Evolutionary conservation across 352 stramenopile species (phyloP), one percentile per base, ranked within the genome.

Genomic region (Phytophthora capsici): DNA sequence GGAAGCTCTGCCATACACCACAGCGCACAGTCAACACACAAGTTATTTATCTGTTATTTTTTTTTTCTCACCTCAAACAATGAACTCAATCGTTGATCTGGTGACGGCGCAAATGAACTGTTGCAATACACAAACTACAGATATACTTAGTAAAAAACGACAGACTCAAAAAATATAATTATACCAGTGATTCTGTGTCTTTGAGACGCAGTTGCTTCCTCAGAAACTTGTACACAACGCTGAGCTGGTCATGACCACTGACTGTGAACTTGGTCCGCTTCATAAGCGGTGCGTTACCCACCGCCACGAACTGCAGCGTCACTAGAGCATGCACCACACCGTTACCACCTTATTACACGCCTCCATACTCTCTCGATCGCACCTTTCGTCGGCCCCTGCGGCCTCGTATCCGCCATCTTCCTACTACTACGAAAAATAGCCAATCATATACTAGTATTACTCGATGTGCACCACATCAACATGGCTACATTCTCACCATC

Each of bases 211-310:
- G 73, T 60, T 93, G 86, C 66, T 95, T 95, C 54, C 79, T 82
- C 47, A 94, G 60, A 51, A 94, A 95, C 36, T 90, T 90, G 75
- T 95, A 94, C 43, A 95, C 87, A 40, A 94, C 82, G 30, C 87
- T 92, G 23, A 95, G 80, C 32, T 80, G 69, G 53, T 95, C 87
- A 19, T 77, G 59, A 14, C 84, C 87, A 22, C 82, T 89, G 25
- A 94, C 86, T 2, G 85, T 95, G 57, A 95, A 95, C 69, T 95
- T 95, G 60, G 80, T 95, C 49, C 86, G 84, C 69, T 95, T 93
- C 84, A 95, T 92, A 20, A 95, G 75, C 53, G 85, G 85, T 36
- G 85, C 87, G 43, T 79, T 93, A 40, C 85, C 87, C 55, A 90
- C 84, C 1, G 85, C 87, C 14, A 91, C 77, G 54, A 95, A 95